Base-by-base conservation (phyloP, 1,284 basidiomycete genomes). In the Cutaneotrichosporon cyanovorans region DNA sequence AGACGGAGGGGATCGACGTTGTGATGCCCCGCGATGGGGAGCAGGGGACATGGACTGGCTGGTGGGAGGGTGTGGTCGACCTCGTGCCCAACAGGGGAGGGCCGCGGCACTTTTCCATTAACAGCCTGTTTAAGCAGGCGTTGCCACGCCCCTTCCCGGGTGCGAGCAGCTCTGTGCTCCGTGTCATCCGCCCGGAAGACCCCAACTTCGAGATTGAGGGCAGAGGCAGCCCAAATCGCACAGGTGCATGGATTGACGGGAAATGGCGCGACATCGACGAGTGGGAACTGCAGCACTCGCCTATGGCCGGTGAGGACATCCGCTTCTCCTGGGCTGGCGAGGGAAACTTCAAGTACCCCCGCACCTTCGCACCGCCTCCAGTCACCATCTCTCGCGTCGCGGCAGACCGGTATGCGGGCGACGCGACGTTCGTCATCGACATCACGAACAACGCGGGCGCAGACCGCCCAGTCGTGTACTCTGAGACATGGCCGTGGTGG, bases 401-500 rank as follows among this genome's bases (percentile, higher is more conserved):
- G 12, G 78, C 80, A 32, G 85, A 89, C 5, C 76, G 81, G 9
- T 83, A 81, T 42, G 92, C 93, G 64, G 84, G 79, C 20, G 79
- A 74, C 50, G 88, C 88, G 2, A 75, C 77, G 21, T 79, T 98
- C 15, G 77, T 78, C 28, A 70, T 93, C 7, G 75, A 77, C 19
- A 70, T 97, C 40, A 76, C 67, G 14, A 96, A 96, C 65, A 77
- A 80, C 43, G 73, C 74, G 16, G 60, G 76, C 6, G 56, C 66
- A 0, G 63, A 77, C 2, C 68, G 83, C 25, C 71, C 77, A 23
- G 76, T 83, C 0, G 70, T 84, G 8, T 96, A 93, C 72, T 78
- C 89, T 43, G 95, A 98, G 69, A 84, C 85, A 2, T 82, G 95
- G 76, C 93, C 93, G 3, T 95, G 90, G 83, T 84, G 91, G 62